Percentiles rank a stretch among this genome's conserved stretches.
Conservation (phyloP, 2,329 filamentous ascomycete genomes). For the Aspergillus sp. region DNA sequence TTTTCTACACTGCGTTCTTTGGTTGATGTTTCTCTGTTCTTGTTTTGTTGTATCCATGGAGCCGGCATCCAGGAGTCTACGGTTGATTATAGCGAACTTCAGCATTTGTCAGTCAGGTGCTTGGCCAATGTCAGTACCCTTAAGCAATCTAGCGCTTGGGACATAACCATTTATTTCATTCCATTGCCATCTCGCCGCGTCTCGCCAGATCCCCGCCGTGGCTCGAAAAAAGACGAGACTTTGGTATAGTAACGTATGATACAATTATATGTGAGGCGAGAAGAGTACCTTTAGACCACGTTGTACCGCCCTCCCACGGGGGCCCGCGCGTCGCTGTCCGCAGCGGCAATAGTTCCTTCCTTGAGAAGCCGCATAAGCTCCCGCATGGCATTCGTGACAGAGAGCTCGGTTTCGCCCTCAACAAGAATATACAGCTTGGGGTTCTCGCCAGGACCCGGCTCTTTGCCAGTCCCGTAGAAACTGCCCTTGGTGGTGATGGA, state of each 20-base stretch:
- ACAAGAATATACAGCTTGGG: conserved; percentile 98
- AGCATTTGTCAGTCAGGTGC: background rate
- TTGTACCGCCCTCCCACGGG: conserved; percentile 81
- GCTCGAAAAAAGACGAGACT: background rate
- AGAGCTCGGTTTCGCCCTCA: conserved; percentile 92
- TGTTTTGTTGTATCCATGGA: background rate
- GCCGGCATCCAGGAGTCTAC: background rate
- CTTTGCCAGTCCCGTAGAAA: conserved; percentile 81
- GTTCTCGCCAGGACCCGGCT: conserved; percentile 69
- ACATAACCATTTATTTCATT: background rate
- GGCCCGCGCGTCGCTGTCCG: conserved; percentile 78
- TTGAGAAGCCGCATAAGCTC: conserved; percentile 85
- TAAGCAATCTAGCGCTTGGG: background rate
- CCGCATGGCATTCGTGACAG: conserved; percentile 85
- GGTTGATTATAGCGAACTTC: background rate
- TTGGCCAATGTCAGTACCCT: background rate
- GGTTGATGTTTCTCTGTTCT: background rate
- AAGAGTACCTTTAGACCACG: conserved; percentile 59
- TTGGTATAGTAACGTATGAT: conserved; percentile 10
- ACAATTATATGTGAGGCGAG: conserved; percentile 9
- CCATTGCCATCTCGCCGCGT: background rate
- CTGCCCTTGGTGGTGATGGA: conserved; percentile 97
- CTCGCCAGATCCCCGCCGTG: background rate
- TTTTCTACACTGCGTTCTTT: too few relatives aligned
- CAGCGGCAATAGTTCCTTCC: conserved; percentile 86